phyloP scores from a whole-genome alignment of 1,284 basidiomycete species.

The Inonotus obliquus region DNA sequence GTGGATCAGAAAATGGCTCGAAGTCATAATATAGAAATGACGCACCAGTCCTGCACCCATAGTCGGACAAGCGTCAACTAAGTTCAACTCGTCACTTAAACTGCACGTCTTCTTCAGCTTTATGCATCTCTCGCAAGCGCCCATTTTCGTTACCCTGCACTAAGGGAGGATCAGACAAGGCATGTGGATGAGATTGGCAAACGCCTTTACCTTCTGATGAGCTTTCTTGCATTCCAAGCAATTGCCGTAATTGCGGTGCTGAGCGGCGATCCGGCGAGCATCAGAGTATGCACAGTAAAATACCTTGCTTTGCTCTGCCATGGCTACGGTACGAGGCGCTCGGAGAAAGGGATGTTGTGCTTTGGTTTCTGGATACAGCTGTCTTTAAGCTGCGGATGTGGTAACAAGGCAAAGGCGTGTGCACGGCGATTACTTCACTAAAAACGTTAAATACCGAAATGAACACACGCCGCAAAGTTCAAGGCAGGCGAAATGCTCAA shows the following conservation, averaged over 20 bases:
- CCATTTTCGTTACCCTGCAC: background rate
- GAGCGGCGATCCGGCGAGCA: background rate
- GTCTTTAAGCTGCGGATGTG: no score
- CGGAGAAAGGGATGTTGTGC: no score
- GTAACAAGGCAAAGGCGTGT: no score
- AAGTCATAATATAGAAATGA: background rate
- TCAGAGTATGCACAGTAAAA: background rate
- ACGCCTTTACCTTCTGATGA: background rate
- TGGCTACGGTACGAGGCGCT: no score
- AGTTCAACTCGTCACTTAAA: background rate
- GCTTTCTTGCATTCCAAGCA: conserved; percentile 6
- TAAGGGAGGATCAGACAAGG: background rate
- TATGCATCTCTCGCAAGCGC: background rate
- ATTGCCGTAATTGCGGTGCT: conserved; percentile 5
- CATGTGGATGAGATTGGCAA: background rate
- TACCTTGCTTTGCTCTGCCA: no score
- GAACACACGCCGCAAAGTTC: no score
- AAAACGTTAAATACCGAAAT: no score
- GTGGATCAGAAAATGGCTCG: background rate
- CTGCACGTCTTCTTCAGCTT: background rate
- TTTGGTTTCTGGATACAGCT: no score
- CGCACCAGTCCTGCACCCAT: background rate
- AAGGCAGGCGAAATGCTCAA: no score
- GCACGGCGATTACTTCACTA: no score
- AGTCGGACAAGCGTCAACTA: no score